Percentiles rank a stretch among this genome's conserved stretches.
Evolutionary conservation across 192 early-diverging fungal genomes (phyloP).

Genomic region (Coemansia sp.): DNA sequence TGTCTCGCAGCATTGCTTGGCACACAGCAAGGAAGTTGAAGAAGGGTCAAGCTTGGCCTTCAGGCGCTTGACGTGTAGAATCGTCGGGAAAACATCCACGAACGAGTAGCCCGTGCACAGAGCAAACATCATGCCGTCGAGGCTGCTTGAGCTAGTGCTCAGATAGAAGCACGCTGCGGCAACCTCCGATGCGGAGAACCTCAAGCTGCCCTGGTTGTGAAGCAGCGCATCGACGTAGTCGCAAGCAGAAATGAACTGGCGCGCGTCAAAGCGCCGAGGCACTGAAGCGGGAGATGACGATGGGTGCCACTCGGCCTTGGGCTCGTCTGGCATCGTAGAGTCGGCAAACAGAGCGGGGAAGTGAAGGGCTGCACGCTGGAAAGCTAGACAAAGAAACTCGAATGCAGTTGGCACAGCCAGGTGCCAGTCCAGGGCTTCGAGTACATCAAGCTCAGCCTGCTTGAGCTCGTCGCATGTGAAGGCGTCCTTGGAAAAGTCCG

Average conservation of each 20-base stretch:
- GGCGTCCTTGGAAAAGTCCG: constrained; percentile 50
- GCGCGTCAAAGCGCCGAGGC: constrained; percentile 27
- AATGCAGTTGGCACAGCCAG: constrained; percentile 49
- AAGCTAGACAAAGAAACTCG: constrained; percentile 43
- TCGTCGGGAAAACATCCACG: constrained; percentile 21
- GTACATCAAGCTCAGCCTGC: constrained; percentile 50
- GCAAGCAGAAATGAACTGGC: constrained; percentile 38
- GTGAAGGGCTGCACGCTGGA: constrained; percentile 46
- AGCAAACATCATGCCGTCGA: constrained; percentile 31
- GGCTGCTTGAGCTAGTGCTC: constrained; percentile 22
- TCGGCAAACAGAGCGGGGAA: constrained; percentile 36
- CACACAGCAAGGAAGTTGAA: constrained; percentile 16
- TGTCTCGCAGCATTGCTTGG: constrained; percentile 35
- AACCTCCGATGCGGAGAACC: constrained; percentile 32
- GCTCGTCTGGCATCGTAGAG: neutral
- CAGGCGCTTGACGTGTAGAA: constrained; percentile 32
- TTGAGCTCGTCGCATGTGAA: constrained; percentile 48
- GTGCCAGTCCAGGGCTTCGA: constrained; percentile 45
- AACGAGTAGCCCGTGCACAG: constrained; percentile 41
- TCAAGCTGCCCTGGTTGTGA: constrained; percentile 35
- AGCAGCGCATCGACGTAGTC: constrained; percentile 47
- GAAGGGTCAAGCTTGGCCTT: constrained; percentile 11
- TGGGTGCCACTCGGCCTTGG: neutral
- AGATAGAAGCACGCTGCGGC: constrained; percentile 55
- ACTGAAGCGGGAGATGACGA: constrained; percentile 20